These are phyloP conservation scores for Phytophthora constricta DNA, from an alignment of 352 stramenopile species.

Conservation along the genomic window DNA sequence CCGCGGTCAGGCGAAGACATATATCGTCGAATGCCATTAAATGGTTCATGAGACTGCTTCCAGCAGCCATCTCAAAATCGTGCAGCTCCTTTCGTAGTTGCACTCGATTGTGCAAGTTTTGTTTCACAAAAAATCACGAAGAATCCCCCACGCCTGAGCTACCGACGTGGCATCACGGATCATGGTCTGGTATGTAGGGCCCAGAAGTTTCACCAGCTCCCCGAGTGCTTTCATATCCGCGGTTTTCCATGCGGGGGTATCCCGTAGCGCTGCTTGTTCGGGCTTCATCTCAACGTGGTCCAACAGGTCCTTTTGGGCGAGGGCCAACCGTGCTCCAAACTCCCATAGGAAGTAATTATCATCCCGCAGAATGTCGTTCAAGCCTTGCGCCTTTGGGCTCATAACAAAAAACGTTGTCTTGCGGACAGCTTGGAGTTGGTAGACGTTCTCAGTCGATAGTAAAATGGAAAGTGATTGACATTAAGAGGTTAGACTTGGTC, in stretches of 20 bases:
- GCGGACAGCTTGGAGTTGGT: too few relatives aligned
- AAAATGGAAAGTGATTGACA: too few relatives aligned
- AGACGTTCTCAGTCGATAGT: too few relatives aligned
- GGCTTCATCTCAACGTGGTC: constrained; percentile 9
- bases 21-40: constrained; percentile 32
- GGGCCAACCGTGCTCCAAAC: constrained; percentile 10
- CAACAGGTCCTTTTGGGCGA: constrained; percentile 14
- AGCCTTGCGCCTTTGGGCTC: constrained; percentile 21
- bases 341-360: constrained; percentile 21
- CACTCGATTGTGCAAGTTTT: constrained; percentile 19
- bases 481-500: too few relatives aligned
- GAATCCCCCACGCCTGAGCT: constrained; percentile 14
- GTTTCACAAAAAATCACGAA: constrained; percentile 14
- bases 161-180: constrained; percentile 8
- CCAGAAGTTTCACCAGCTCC: constrained; percentile 4
- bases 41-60: constrained; percentile 22
- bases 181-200: constrained; percentile 16
- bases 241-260: constrained; percentile 14
- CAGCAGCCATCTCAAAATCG: constrained; percentile 6
- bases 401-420: too few relatives aligned
- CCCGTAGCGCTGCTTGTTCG: background rate
- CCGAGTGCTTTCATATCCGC: constrained; percentile 17
- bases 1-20: constrained; percentile 16
- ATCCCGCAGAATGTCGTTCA: constrained; percentile 13
- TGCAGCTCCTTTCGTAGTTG: constrained; percentile 18